phyloP scores from a whole-genome alignment of 306 rosid species.

The Citrullus amarus region DNA sequence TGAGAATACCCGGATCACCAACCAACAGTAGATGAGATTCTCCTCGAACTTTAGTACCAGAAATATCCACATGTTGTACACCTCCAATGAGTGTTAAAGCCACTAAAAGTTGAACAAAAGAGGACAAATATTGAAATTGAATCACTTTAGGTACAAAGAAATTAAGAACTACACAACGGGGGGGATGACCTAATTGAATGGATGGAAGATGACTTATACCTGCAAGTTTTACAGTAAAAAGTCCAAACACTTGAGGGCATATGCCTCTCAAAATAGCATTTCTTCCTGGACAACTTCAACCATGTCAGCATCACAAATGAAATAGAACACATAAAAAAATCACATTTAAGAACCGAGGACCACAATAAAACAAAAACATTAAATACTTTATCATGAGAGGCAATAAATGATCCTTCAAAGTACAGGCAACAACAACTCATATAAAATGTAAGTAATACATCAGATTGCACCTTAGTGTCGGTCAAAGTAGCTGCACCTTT shows the following conservation, averaged over 20 bases:
- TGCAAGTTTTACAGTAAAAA: conserved; percentile 90
- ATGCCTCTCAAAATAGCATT: conserved; percentile 83
- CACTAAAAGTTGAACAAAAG: conserved; percentile 36
- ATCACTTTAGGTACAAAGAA: background rate
- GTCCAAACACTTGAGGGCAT: conserved; percentile 93
- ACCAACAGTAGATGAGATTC: conserved; percentile 93
- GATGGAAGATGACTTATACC: conserved; percentile 32
- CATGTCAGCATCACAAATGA: conserved; percentile 16
- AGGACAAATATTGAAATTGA: background rate
- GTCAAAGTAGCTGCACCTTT: conserved; percentile 43
- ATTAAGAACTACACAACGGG: background rate
- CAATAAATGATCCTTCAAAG: background rate
- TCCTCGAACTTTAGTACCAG: conserved; percentile 91
- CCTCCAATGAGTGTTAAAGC: conserved; percentile 91
- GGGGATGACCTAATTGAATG: background rate
- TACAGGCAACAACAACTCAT: background rate
- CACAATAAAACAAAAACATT: background rate
- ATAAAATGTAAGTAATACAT: background rate
- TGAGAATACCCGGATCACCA: conserved; percentile 80
- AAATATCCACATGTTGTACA: conserved; percentile 81
- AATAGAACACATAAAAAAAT: conserved; percentile 12
- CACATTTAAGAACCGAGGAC: background rate
- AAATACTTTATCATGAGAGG: background rate
- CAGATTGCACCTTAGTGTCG: background rate
- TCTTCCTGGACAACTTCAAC: conserved; percentile 57